phyloP scores from a whole-genome alignment of 495 filamentous ascomycete species.

The Aspergillus cavernicola region DNA sequence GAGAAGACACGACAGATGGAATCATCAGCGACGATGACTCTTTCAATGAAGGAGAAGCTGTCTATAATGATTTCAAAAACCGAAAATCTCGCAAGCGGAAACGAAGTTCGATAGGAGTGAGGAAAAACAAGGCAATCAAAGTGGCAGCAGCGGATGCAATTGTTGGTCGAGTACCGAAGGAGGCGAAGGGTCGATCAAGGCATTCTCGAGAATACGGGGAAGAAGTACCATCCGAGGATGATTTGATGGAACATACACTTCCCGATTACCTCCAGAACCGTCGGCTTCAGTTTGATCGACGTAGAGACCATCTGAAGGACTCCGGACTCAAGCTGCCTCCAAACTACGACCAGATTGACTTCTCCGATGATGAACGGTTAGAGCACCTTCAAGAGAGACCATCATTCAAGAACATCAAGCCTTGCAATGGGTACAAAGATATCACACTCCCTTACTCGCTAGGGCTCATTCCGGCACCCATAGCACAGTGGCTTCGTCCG shows the following conservation, averaged over 20 bases:
- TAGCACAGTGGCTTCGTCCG: constrained; percentile 87
- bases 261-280: constrained; percentile 57
- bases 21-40: constrained; percentile 36
- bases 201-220: constrained; percentile 36
- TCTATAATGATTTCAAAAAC: constrained; percentile 57
- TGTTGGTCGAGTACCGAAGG: constrained; percentile 28
- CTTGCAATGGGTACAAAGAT: constrained; percentile 67
- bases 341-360: constrained; percentile 73
- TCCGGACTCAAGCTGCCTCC: constrained; percentile 76
- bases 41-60: constrained; percentile 47
- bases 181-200: constrained; percentile 15
- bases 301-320: constrained; percentile 54
- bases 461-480: constrained; percentile 82
- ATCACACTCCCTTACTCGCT: constrained; percentile 70
- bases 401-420: constrained; percentile 57
- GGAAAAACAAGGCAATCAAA: constrained; percentile 40
- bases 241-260: constrained; percentile 54
- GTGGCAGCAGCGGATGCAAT: constrained; percentile 22
- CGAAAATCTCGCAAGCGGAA: constrained; percentile 55
- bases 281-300: constrained; percentile 48
- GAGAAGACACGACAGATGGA: constrained; percentile 17
- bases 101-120: constrained; percentile 43
- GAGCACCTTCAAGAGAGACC: constrained; percentile 64
- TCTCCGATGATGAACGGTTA: constrained; percentile 78
- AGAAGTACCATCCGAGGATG: constrained; percentile 47